Evolutionary conservation across 805 yeast genomes (phyloP).

Genomic region (Tetrapisispora taiwanensis): DNA sequence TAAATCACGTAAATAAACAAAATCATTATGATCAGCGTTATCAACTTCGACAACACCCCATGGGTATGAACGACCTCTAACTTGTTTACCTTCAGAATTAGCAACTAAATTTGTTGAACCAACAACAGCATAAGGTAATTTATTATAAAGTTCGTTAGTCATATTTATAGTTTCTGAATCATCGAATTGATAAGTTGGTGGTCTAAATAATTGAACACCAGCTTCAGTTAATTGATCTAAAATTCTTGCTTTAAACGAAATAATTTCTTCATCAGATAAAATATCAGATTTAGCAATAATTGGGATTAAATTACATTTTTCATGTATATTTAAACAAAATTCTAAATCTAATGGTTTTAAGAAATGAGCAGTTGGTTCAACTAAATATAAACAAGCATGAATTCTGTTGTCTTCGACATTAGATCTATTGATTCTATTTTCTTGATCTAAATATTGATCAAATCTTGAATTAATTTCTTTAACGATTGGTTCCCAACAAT

Average conservation of each 20-base stretch:
- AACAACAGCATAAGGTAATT: constrained; percentile 86
- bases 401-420: constrained; percentile 69
- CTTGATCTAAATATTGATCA: constrained; percentile 81
- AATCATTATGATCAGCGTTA: constrained; percentile 88
- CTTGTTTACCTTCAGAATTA: constrained; percentile 76
- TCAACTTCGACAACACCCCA: constrained; percentile 97
- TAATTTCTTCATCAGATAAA: constrained; percentile 76
- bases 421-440: constrained; percentile 70
- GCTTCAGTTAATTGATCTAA: constrained; percentile 66
- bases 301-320: constrained; percentile 88
- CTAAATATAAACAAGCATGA: constrained; percentile 87
- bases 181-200: constrained; percentile 67
- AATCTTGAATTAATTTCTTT: constrained; percentile 81
- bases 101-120: constrained; percentile 75
- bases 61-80: constrained; percentile 89
- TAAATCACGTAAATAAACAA: constrained; percentile 77
- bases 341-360: constrained; percentile 80
- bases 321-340: constrained; percentile 79
- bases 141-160: constrained; percentile 55
- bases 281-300: constrained; percentile 93
- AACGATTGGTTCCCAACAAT: constrained; percentile 83
- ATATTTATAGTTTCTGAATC: constrained; percentile 72
- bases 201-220: constrained; percentile 65
- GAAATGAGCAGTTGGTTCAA: constrained; percentile 95
- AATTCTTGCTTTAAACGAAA: constrained; percentile 65